Base-by-base conservation (phyloP, 169 alveolate species). In the Amoebophrya sp. region DNA sequence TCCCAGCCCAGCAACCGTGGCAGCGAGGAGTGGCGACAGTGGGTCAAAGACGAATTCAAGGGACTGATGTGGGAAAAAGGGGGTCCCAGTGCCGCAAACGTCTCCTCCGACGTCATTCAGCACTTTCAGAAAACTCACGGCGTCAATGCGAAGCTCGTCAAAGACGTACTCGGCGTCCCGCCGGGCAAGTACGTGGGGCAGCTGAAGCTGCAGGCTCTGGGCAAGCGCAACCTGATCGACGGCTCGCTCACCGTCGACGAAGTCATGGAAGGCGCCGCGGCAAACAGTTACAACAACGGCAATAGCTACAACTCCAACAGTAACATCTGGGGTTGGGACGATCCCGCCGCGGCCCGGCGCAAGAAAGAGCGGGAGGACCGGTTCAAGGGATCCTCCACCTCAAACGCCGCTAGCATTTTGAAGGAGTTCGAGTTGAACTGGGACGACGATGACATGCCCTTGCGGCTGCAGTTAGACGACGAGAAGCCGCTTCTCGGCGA, bases 281-380 rank as follows among this genome's bases (percentile, higher is more conserved):
- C 66, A 47, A 47, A 7, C 29, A n/a, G n/a, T n/a, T n/a, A n/a
- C n/a, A n/a, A n/a, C n/a, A n/a, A n/a, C n/a, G n/a, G n/a, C n/a
- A n/a, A n/a, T n/a, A n/a, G n/a, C n/a, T n/a, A n/a, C n/a, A n/a
- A n/a, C n/a, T n/a, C n/a, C n/a, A n/a, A n/a, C n/a, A n/a, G n/a
- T n/a, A n/a, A n/a, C n/a, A n/a, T n/a, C n/a, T n/a, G n/a, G n/a
- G 54, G 54, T 12, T 66, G 83, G 83, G 83, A 66, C 35, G 83
- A 66, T 25, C 35, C 83, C 10, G 35, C 29, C 35, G 35, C 35
- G 83, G 10, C 7, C 29, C 32, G 10, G 83, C 29, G 35, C 32
- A 7, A 25, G 83, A 7, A 66, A 25, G 32, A 66, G 83, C 83
- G 83, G 10, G 83, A 66, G 83, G 35, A 66, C 32, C 83, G 83